These are phyloP conservation scores for Fusarium duplospermum DNA, from an alignment of 2,329 filamentous ascomycete genomes.

Conservation along the genomic window DNA sequence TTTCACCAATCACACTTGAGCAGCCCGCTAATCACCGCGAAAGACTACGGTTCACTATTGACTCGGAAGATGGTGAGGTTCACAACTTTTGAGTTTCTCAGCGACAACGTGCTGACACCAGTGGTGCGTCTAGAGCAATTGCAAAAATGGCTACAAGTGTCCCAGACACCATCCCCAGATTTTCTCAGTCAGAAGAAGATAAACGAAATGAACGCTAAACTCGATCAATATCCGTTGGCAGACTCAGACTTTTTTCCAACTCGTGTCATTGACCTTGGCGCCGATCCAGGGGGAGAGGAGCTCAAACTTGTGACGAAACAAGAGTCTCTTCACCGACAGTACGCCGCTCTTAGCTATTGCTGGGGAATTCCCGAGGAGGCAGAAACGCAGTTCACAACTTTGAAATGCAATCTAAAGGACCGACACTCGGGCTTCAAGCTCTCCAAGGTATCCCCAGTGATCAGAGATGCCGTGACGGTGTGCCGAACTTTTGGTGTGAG, in stretches of 20 bases:
- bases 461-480: background rate
- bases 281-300: background rate
- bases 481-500: background rate
- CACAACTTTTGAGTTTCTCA: background rate
- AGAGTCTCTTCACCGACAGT: background rate
- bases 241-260: background rate
- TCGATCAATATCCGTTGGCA: background rate
- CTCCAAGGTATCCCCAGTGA: background rate
- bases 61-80: background rate
- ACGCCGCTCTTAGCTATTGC: constrained; percentile 17
- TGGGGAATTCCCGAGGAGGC: constrained; percentile 2
- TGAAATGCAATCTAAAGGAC: background rate
- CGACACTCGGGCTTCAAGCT: background rate
- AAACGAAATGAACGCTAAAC: background rate
- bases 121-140: background rate
- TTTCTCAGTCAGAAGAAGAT: background rate
- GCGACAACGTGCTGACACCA: background rate
- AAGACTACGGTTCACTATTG: background rate
- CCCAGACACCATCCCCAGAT: background rate
- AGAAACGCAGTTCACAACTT: background rate
- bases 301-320: background rate
- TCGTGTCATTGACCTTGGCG: background rate
- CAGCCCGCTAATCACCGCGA: background rate
- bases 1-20: background rate
- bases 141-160: background rate